phyloP scores from a whole-genome alignment of 768 basidiomycete species.

The Leccinum variicolor region DNA sequence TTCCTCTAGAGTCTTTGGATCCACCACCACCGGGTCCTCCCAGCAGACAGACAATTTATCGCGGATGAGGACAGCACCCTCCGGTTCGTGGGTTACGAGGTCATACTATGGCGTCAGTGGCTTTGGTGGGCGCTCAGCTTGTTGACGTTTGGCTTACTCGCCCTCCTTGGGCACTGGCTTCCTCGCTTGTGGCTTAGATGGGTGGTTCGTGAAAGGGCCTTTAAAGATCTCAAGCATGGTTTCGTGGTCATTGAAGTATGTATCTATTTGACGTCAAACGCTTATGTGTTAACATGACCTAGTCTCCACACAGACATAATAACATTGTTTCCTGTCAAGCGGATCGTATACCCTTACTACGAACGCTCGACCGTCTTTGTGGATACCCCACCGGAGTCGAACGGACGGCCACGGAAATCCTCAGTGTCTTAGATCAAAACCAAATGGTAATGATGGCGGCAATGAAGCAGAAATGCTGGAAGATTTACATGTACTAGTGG shows the following conservation, averaged over 20 bases:
- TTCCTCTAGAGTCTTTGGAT: slow-evolving; percentile 54
- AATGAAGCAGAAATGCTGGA: slow-evolving; percentile 39
- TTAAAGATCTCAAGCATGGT: slow-evolving; percentile 63
- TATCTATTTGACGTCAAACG: neutral
- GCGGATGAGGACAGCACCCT: slow-evolving; percentile 90
- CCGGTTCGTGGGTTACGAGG: slow-evolving; percentile 83
- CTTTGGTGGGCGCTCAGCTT: slow-evolving; percentile 73
- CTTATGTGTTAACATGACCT: slow-evolving; percentile 22
- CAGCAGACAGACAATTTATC: slow-evolving; percentile 83
- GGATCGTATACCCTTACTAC: slow-evolving; percentile 75
- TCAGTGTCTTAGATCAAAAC: slow-evolving; percentile 26
- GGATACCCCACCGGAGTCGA: slow-evolving; percentile 26
- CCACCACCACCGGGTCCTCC: slow-evolving; percentile 81
- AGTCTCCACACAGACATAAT: slow-evolving; percentile 88
- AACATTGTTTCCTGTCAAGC: slow-evolving; percentile 67
- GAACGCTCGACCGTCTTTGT: slow-evolving; percentile 80
- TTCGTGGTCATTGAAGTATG: slow-evolving; percentile 90
- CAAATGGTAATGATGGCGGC: slow-evolving; percentile 31
- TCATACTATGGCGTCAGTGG: slow-evolving; percentile 54
- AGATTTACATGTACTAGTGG: slow-evolving; percentile 64
- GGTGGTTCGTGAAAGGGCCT: slow-evolving; percentile 80
- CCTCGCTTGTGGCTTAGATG: slow-evolving; percentile 88
- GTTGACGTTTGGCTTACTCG: slow-evolving; percentile 66
- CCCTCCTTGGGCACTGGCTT: slow-evolving; percentile 91
- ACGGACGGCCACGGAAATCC: slow-evolving; percentile 21